Conservation (phyloP, 805 yeast genomes). For the Tetrapisispora iriomotensis region DNA sequence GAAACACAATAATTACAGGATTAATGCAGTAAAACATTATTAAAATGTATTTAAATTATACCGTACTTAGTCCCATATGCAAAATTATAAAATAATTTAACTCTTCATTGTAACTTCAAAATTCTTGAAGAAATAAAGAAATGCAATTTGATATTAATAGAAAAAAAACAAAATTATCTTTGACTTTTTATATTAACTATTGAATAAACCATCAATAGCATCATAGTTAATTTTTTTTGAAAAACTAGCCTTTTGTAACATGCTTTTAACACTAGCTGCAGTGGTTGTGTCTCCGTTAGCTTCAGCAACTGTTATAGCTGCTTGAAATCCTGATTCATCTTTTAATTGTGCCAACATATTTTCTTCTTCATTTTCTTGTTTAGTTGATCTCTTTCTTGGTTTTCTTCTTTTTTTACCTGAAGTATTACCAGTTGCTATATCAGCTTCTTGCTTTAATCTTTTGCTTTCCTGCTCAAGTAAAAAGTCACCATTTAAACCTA, state of each 20-base stretch:
- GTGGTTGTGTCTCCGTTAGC: conserved; percentile 40
- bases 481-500: conserved; percentile 79
- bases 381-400: conserved; percentile 23
- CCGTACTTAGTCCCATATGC: too few relatives aligned
- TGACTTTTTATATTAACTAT: conserved; percentile 1
- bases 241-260: conserved; percentile 65
- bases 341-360: conserved; percentile 13
- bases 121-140: background rate
- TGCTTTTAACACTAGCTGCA: conserved; percentile 67
- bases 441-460: conserved; percentile 76
- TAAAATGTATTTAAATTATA: too few relatives aligned
- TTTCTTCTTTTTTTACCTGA: conserved; percentile 38
- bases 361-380: conserved; percentile 4
- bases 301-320: conserved; percentile 32
- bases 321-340: conserved; percentile 30
- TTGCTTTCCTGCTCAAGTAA: conserved; percentile 77
- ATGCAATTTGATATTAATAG: background rate
- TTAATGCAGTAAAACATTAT: too few relatives aligned
- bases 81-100: too few relatives aligned
- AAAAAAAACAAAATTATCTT: too few relatives aligned
- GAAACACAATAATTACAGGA: too few relatives aligned
- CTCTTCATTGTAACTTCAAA: background rate
- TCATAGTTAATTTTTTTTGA: conserved; percentile 87
- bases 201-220: conserved; percentile 51
- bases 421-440: conserved; percentile 71